A percentile compares a stretch with the other conserved stretches of the same genome.
These are phyloP conservation scores for Lathyrus tuberosus DNA, from an alignment of 306 rosid species.

Conservation along the genomic window DNA sequence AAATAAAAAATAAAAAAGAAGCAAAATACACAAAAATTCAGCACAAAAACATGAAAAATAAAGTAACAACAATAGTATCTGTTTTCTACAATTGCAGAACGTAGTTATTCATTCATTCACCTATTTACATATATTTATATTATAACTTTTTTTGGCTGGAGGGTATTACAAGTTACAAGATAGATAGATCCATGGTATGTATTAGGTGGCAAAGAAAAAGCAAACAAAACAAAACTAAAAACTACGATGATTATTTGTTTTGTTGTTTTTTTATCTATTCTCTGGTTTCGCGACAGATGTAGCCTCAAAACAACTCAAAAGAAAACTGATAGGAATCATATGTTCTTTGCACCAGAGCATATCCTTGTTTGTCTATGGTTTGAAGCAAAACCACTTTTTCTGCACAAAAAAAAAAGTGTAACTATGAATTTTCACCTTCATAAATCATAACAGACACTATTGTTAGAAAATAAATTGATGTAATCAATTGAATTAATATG, in stretches of 20 bases:
- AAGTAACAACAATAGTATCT: neutral
- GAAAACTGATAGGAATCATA: conserved; percentile 30
- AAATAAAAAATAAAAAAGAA: conserved; percentile 5
- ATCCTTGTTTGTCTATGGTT: conserved; percentile 30
- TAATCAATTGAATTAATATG: neutral
- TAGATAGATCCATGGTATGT: conserved; percentile 30
- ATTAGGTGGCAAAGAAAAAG: conserved; percentile 31
- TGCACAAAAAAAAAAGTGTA: conserved; percentile 36
- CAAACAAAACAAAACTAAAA: conserved; percentile 34
- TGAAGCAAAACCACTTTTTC: conserved; percentile 77
- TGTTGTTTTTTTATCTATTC: conserved; percentile 17
- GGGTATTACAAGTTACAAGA: conserved; percentile 14
- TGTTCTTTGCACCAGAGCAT: conserved; percentile 8
- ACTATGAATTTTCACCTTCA: conserved; percentile 1
- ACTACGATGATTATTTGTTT: conserved; percentile 26
- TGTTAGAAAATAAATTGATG: neutral
- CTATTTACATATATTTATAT: conserved; percentile 32
- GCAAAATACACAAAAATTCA: neutral
- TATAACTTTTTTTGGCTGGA: conserved; percentile 17
- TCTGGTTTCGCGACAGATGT: conserved; percentile 22
- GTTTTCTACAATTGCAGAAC: conserved; percentile 1
- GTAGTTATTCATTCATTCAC: conserved; percentile 30
- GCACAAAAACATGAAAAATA: neutral
- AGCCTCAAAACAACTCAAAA: conserved; percentile 34
- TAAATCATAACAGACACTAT: neutral